Percentiles rank a stretch among this genome's conserved stretches.
Conservation (phyloP, 176 grass and related monocot genomes). For the Eleusine coracana region DNA sequence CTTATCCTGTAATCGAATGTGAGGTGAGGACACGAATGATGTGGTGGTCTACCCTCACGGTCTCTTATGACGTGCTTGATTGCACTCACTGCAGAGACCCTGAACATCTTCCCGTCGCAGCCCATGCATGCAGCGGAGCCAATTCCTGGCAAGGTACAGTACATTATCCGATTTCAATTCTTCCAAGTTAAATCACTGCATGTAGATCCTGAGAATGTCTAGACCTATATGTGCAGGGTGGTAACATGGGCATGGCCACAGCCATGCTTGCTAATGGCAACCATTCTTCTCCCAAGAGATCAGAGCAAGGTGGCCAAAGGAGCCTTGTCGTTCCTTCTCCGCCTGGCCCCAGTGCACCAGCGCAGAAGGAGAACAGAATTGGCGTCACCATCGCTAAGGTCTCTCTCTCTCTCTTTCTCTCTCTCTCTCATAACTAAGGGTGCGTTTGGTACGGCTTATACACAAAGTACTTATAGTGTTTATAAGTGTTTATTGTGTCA, state of each 20-base stretch:
- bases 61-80: not conserved
- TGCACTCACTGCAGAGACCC: conserved; percentile 59
- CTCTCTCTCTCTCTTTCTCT: conserved; percentile 6
- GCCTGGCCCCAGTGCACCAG: conserved; percentile 18
- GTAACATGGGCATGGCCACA: conserved; percentile 28
- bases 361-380: conserved; percentile 33
- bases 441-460: too few relatives aligned
- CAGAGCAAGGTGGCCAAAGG: conserved; percentile 40
- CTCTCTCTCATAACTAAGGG: not conserved
- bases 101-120: conserved; percentile 92
- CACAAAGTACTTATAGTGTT: too few relatives aligned
- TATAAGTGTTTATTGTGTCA: too few relatives aligned
- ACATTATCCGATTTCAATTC: not conserved
- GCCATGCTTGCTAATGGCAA: conserved; percentile 50
- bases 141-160: conserved; percentile 55
- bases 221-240: conserved; percentile 15
- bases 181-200: not conserved
- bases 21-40: not conserved
- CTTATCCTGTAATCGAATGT: not conserved
- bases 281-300: conserved; percentile 42
- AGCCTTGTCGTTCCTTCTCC: not conserved
- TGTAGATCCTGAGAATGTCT: not conserved
- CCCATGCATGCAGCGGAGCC: conserved; percentile 69
- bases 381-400: conserved; percentile 45
- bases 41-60: not conserved